Evolutionary conservation across 140 eudicot species (phyloP), one percentile per base, ranked within the genome.

Genomic region (Oenanthe javanica): DNA sequence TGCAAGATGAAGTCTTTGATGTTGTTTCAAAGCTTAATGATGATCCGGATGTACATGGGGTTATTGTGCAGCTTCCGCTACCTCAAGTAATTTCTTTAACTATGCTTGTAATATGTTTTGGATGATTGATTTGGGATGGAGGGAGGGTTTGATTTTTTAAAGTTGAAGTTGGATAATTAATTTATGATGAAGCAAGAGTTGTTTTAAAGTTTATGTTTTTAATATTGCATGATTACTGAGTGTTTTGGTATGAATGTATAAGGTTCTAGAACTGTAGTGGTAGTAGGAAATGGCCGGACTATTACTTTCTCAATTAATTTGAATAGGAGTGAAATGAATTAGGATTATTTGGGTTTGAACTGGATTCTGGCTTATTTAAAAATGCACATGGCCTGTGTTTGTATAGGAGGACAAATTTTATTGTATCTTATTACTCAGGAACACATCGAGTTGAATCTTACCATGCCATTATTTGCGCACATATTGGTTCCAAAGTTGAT

Each of bases 41-140:
- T 64, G 84, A 84, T 45, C 85, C 86, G 10, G 85, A 89, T 25
- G 42, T 83, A 4, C 92, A 88, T 31, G 92, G 92, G 59, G 81
- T 88, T 77, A 86, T 88, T 51, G 92, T 88, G 64, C 88, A 88
- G 76, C 92, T 86, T 82, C 92, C 92, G 9, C 83, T 86, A 49
- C 88, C 92, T 63, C 36, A 46, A 57, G 90, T 86, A 88, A 79
- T 72, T 82, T 27, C 75, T 74, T 61, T 40, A 47, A 63, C 74
- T 52, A 36, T 4, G 67, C 4, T 75, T 79, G n/a, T n/a, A n/a
- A n/a, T n/a, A n/a, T n/a, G n/a, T n/a, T n/a, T n/a, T 77, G 75
- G 78, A 15, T 42, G 16, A 2, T 38, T 71, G 1, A 1, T 38
- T 10, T 31, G 2, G 50, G 50, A 47, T 0, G 11, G 50, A 7